Percentiles rank a stretch among this genome's conserved stretches.
phyloP scores from a whole-genome alignment of 192 early-diverging fungal species.

The Coemansia sp. region DNA sequence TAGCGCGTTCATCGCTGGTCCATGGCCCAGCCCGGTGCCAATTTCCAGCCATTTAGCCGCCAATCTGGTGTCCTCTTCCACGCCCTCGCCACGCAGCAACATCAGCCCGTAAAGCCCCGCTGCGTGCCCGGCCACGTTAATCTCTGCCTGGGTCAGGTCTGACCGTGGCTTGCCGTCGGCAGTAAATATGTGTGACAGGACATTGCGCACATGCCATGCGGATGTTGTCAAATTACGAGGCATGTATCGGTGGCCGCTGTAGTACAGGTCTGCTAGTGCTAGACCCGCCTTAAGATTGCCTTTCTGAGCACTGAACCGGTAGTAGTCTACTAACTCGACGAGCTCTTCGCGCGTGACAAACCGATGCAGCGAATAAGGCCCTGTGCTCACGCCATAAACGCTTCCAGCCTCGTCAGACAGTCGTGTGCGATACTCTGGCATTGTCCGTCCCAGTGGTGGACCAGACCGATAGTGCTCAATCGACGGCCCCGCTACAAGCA shows the following conservation, averaged over 20 bases:
- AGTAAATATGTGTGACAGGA: slow-evolving; percentile 19
- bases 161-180: slow-evolving; percentile 23
- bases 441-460: slow-evolving; percentile 78
- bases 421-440: slow-evolving; percentile 67
- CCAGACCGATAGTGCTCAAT: slow-evolving; percentile 69
- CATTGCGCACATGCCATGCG: slow-evolving; percentile 27
- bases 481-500: slow-evolving; percentile 75
- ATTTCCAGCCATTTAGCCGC: slow-evolving; percentile 80
- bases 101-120: slow-evolving; percentile 83
- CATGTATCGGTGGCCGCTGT: slow-evolving; percentile 66
- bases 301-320: slow-evolving; percentile 61
- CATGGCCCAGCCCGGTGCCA: slow-evolving; percentile 67
- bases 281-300: slow-evolving; percentile 55
- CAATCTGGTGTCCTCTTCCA: slow-evolving; percentile 55
- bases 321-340: slow-evolving; percentile 80
- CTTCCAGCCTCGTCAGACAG: slow-evolving; percentile 81
- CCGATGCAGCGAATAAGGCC: slow-evolving; percentile 37
- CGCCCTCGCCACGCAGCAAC: slow-evolving; percentile 91
- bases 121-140: slow-evolving; percentile 62
- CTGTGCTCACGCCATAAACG: slow-evolving; percentile 82
- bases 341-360: slow-evolving; percentile 57
- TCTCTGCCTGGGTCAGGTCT: slow-evolving; percentile 27
- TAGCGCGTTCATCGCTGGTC: slow-evolving; percentile 69
- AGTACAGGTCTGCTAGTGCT: slow-evolving; percentile 78
- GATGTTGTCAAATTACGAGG: slow-evolving; percentile 28